Base-by-base conservation (phyloP, 192 early-diverging fungal genomes). In the Podila epigama region DNA sequence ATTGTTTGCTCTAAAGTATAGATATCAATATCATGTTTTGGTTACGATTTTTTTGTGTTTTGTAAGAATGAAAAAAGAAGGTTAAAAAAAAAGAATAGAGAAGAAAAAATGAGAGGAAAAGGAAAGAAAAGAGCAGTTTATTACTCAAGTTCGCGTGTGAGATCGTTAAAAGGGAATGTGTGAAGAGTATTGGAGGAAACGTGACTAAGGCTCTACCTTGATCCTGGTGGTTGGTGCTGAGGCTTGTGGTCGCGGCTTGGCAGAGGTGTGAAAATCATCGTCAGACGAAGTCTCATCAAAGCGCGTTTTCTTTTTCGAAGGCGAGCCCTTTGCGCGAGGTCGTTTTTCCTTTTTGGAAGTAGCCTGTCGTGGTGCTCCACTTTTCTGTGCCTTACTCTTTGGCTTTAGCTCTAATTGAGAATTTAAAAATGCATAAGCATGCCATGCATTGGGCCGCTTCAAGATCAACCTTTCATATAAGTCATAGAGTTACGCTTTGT, bases 231-330 rank as follows among this genome's bases (percentile, higher is more conserved):
- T 77, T 6, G 73, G 73, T 36, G 51, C 73, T 1, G 60, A 56
- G 1, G 73, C 39, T 7, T 51, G 53, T 18, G 66, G 66, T 37
- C 73, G 44, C 22, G 66, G 66, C 54, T 77, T 77, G 35, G 73
- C 73, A 4, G 60, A 68, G 31, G 73, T 68, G 18, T 68, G 73
- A 31, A 77, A 77, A 22, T 77, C 73, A 22, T 77, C 73, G 20
- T 77, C 73, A 2, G 73, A 77, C 1, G 73, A 77, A 4, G 73
- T 77, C 56, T 77, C 73, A 31, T 77, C 73, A 64, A 77, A 77
- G 3, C 57, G 61, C 2, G 73, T 77, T 33, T 77, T 77, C 51
- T 77, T 77, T 32, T 44, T 68, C n/a, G 55, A 58, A 20, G 66
- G 66, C 2, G 73, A 51, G 13, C 73, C 61, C 42, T 77, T 77